Evolutionary conservation across 192 early-diverging fungal species (phyloP).

Genomic region (Gaertneriomyces sp.): DNA sequence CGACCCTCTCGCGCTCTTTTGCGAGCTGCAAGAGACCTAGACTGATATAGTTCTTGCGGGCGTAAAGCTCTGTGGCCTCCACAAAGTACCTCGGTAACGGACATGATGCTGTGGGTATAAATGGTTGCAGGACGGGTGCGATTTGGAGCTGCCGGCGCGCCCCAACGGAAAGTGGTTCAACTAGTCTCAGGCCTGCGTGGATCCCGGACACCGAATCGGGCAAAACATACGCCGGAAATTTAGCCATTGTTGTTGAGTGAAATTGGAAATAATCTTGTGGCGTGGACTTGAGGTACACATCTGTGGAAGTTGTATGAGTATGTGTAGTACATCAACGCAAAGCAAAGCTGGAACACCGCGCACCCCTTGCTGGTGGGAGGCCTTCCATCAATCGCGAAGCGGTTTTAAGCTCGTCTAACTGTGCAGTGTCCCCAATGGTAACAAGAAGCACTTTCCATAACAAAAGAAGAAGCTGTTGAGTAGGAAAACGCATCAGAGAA

Average conservation of each 20-base stretch:
- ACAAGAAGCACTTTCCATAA: constrained; percentile 66
- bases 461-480: constrained; percentile 55
- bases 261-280: constrained; percentile 63
- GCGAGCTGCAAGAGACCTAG: constrained; percentile 34
- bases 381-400: constrained; percentile 47
- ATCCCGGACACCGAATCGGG: constrained; percentile 19
- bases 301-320: constrained; percentile 9
- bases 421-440: constrained; percentile 54
- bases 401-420: constrained; percentile 49
- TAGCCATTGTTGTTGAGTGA: constrained; percentile 50
- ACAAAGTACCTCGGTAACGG: constrained; percentile 25
- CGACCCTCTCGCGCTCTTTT: constrained; percentile 14
- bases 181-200: not conserved
- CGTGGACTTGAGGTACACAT: constrained; percentile 49
- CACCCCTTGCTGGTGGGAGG: constrained; percentile 20
- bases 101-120: constrained; percentile 4
- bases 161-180: constrained; percentile 27
- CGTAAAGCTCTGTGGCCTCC: constrained; percentile 32
- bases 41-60: constrained; percentile 33
- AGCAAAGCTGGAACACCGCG: not conserved
- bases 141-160: constrained; percentile 28
- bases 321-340: not conserved
- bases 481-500: constrained; percentile 1
- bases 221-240: constrained; percentile 61
- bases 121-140: constrained; percentile 34